These are phyloP conservation scores for Hydrangea macrophylla DNA, from an alignment of 148 eudicot species.

Conservation along the genomic window DNA sequence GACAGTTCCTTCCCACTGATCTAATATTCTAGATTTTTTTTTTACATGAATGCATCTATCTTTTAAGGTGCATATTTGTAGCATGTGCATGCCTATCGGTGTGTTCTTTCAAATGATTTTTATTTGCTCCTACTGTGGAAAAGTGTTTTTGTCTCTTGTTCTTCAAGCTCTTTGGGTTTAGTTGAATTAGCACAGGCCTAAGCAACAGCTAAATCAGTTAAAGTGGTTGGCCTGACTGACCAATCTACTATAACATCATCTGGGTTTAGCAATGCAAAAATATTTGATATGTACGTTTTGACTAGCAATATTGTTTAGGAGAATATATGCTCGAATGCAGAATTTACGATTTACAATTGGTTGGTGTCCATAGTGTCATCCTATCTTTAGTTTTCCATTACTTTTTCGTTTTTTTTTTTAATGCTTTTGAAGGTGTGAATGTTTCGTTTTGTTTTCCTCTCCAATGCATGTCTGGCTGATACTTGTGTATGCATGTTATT, in stretches of 20 bases:
- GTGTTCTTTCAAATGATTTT: neutral
- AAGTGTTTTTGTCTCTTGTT: neutral
- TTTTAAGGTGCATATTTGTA: neutral
- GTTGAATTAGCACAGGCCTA: neutral
- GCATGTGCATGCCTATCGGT: neutral
- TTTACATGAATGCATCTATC: neutral
- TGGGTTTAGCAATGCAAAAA: neutral
- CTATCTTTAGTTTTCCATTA: neutral
- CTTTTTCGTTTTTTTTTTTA: too few relatives aligned
- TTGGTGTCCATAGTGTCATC: neutral
- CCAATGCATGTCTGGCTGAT: neutral
- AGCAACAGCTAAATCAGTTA: neutral
- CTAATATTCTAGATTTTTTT: neutral
- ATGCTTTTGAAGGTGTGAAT: neutral
- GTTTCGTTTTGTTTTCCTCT: neutral
- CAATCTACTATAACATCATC: neutral
- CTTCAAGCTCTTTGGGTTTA: neutral
- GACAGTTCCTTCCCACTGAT: neutral
- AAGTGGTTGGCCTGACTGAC: neutral
- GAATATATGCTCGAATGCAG: neutral
- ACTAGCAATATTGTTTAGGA: neutral
- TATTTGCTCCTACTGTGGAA: neutral
- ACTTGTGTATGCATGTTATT: conserved; percentile 12
- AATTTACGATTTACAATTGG: neutral
- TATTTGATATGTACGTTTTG: neutral